Percentiles rank a stretch among this genome's conserved stretches.
Conservation (phyloP, 306 rosid genomes). For the Acacia acuminata region DNA sequence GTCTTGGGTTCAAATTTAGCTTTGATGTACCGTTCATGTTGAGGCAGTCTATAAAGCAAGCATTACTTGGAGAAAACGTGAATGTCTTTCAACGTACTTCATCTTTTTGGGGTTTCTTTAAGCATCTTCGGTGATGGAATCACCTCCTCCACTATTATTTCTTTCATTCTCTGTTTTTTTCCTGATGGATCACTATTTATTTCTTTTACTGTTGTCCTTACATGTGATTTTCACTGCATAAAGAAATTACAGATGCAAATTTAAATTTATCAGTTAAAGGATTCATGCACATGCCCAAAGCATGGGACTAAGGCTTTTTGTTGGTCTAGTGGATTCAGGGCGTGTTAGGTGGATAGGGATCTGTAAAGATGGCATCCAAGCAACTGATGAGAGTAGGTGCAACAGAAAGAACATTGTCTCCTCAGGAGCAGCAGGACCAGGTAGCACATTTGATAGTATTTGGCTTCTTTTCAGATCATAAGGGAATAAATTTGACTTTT, state of each 20-base stretch:
- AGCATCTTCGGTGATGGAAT: background rate
- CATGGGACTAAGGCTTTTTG: background rate
- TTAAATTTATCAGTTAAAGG: background rate
- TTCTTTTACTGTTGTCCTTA: background rate
- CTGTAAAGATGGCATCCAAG: conserved; percentile 50
- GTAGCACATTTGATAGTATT: conserved; percentile 35
- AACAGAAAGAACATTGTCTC: conserved; percentile 46
- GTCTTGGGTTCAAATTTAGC: background rate
- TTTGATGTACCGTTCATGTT: background rate
- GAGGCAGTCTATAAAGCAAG: conserved; percentile 4
- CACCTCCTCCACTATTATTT: background rate
- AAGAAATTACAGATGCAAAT: background rate
- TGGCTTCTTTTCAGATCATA: conserved; percentile 6
- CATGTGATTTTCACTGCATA: background rate
- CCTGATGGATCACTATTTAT: background rate
- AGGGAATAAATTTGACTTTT: conserved; percentile 12
- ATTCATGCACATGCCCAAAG: background rate
- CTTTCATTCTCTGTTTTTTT: background rate
- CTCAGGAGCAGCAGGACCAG: conserved; percentile 61
- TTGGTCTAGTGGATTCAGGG: conserved; percentile 35
- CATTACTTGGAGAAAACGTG: background rate
- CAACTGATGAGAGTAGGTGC: conserved; percentile 35
- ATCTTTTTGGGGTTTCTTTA: background rate
- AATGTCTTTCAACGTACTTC: conserved; percentile 5
- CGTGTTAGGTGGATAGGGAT: conserved; percentile 23